Conservation (phyloP, 2,329 filamentous ascomycete species). For the Diatrype stigma region DNA sequence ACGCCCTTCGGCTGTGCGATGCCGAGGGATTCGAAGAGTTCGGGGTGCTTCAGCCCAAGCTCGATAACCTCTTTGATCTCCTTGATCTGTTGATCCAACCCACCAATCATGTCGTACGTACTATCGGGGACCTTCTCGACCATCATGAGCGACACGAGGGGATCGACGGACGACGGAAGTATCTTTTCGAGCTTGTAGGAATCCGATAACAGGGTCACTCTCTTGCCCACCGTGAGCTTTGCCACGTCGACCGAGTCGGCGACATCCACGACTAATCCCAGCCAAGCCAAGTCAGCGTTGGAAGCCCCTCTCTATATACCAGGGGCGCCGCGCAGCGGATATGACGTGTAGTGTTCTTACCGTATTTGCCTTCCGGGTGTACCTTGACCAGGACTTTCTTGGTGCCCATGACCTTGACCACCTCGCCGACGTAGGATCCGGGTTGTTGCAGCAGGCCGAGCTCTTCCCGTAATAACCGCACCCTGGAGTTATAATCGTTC, state of each 20-base stretch:
- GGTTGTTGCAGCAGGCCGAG: constrained; percentile 93
- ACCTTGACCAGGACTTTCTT: constrained; percentile 99
- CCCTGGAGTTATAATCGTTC: constrained; percentile 98
- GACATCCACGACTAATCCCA: constrained; percentile 78
- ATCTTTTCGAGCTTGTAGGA: constrained; percentile 99
- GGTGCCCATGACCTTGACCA: constrained; percentile 99
- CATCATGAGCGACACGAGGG: constrained; percentile 99
- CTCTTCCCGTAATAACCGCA: constrained; percentile 91
- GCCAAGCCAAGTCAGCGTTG: constrained; percentile 22
- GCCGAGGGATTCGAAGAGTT: constrained; percentile 97
- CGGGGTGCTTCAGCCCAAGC: constrained; percentile 94
- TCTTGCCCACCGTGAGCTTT: constrained; percentile 96
- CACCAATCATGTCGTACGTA: constrained; percentile 99
- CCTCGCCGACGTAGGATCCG: constrained; percentile 96
- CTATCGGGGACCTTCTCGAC: constrained; percentile 99
- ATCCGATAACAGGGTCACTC: constrained; percentile 92
- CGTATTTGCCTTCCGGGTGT: constrained; percentile 99
- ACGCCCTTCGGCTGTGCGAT: constrained; percentile 99
- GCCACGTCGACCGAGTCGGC: constrained; percentile 89
- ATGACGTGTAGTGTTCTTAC: constrained; percentile 47
- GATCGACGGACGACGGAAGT: constrained; percentile 95
- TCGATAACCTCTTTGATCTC: constrained; percentile 99
- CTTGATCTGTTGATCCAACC: constrained; percentile 98
- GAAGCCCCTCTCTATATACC: not conserved
- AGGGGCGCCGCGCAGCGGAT: not conserved